These are phyloP conservation scores for Epichloe typhina DNA, from an alignment of 2,329 filamentous ascomycete species.

Conservation along the genomic window DNA sequence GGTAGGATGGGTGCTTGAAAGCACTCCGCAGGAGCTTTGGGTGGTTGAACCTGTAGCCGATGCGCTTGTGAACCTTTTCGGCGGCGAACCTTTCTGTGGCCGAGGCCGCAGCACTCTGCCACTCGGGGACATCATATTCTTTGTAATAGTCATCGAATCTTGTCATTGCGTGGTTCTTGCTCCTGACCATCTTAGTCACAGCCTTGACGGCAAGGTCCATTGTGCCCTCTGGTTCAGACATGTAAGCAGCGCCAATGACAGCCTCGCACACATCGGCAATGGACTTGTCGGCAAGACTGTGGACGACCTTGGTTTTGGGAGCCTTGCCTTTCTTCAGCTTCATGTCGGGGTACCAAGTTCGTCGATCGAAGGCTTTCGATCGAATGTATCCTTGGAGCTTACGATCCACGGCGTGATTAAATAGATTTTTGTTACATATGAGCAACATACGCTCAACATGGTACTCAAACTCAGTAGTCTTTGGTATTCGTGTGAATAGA, in stretches of 20 bases:
- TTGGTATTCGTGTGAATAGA: conserved; percentile 62
- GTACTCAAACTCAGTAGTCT: conserved; percentile 71
- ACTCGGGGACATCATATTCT: conserved; percentile 55
- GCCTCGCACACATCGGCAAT: conserved; percentile 93
- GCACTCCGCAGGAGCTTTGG: conserved; percentile 69
- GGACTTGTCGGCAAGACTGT: conserved; percentile 72
- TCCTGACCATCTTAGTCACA: conserved; percentile 58
- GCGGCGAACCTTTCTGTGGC: conserved; percentile 58
- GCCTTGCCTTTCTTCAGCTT: conserved; percentile 61
- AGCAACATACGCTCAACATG: conserved; percentile 86
- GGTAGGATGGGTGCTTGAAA: conserved; percentile 78
- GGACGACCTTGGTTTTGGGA: conserved; percentile 31
- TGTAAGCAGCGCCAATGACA: conserved; percentile 72
- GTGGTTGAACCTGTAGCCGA: conserved; percentile 54
- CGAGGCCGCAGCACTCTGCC: conserved; percentile 50
- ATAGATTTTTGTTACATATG: conserved; percentile 83
- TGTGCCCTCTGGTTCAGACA: conserved; percentile 28
- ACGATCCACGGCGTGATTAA: conserved; percentile 57
- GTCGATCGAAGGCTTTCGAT: conserved; percentile 67
- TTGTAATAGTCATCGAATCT: conserved; percentile 61
- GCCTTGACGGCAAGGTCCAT: conserved; percentile 48
- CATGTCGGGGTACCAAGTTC: conserved; percentile 80
- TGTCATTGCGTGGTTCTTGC: conserved; percentile 54
- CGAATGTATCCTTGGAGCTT: conserved; percentile 64
- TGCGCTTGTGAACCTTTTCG: conserved; percentile 43